Evolutionary conservation across 2,329 filamentous ascomycete species (phyloP).

Genomic region (Parastagonospora nodorum): DNA sequence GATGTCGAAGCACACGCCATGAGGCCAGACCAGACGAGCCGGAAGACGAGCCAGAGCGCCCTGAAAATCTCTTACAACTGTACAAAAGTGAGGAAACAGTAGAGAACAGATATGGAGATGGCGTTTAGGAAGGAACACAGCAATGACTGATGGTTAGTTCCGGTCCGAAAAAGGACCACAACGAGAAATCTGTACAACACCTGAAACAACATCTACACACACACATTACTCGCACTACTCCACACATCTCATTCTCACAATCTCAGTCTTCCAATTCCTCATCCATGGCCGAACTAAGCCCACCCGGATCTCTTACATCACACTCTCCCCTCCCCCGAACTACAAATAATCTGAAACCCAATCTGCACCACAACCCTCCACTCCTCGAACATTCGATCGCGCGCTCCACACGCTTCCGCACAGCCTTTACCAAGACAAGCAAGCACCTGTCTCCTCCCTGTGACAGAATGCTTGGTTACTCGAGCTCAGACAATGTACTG

Average conservation of each 20-base stretch:
- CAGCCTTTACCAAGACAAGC: conserved; percentile 5
- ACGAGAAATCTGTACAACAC: conserved; percentile 10
- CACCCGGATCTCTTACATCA: neutral
- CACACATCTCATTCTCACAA: neutral
- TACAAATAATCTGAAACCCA: conserved; percentile 7
- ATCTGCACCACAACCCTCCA: neutral
- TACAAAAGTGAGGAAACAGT: neutral
- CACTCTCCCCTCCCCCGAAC: neutral
- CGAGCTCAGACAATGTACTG: neutral
- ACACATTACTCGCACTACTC: neutral
- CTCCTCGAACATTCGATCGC: too few relatives aligned
- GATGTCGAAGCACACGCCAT: neutral
- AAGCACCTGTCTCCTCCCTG: conserved; percentile 1
- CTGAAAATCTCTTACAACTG: neutral
- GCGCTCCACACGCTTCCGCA: too few relatives aligned
- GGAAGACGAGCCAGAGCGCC: neutral
- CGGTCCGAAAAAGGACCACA: neutral
- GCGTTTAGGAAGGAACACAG: conserved; percentile 20
- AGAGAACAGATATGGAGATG: conserved; percentile 12
- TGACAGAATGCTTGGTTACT: conserved; percentile 13
- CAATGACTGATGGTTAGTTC: neutral
- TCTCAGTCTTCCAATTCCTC: neutral
- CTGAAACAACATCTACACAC: conserved; percentile 7
- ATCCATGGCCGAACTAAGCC: neutral
- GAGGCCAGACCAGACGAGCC: neutral